Base-by-base conservation (phyloP, 306 rosid genomes). In the Gynostemma pentaphyllum region DNA sequence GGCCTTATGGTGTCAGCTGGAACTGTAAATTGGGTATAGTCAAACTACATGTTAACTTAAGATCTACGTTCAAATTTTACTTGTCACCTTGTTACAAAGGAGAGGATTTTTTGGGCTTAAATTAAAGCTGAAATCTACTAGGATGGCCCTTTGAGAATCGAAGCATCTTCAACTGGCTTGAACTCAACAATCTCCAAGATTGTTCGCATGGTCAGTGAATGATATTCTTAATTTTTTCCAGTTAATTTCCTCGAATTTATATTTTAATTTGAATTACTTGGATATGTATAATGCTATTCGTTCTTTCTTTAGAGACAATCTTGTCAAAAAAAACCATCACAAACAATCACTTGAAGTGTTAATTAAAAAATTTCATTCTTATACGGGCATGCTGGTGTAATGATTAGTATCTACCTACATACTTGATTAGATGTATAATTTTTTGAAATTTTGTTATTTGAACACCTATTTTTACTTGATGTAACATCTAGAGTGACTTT, bases 141-240 rank as follows among this genome's bases (percentile, higher is more conserved):
- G 98, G 98, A 92, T 75, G 98, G 98, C 48, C 98, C 98, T 70
- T 74, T 92, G 79, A 82, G 88, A 73, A 86, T 92, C 71, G 88
- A 82, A 86, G 92, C 98, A 61, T 75, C 98, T 76, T 92, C 98
- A n/a, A 79, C 96, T 42, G 98, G 98, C 68, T 70, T 92, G 78
- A 84, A 88, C 75, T 85, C 98, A 69, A 84, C 80, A 74, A 86
- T 92, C 76, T 84, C 95, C 67, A 88, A 92, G 83, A 92, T 92
- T 74, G 85, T 92, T 45, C 83, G 82, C 83, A 84, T 92, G 98
- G 98, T 88, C 39, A 79, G 90, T 74, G 55, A 74, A 42, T 47
- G 41, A 63, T 24, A 24, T 71, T 64, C 16, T 48, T 63, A 27
- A 18, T n/a, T 37, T 15, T 21, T 12, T 40, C 14, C 39, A 11